phyloP scores from a whole-genome alignment of 2,329 filamentous ascomycete species.

The Raffaelea ambrosiae region DNA sequence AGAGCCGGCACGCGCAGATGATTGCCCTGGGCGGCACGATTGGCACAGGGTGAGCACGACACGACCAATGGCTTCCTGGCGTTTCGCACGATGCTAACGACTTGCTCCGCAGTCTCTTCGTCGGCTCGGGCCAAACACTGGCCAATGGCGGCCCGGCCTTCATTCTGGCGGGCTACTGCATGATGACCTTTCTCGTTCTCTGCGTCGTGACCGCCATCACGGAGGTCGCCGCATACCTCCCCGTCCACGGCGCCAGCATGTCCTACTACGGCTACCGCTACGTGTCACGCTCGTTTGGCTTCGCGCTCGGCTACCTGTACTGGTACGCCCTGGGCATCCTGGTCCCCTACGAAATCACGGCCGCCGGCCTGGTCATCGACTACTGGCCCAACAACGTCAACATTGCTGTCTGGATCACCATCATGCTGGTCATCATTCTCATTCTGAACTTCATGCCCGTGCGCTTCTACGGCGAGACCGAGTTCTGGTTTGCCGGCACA shows the following conservation, averaged over 20 bases:
- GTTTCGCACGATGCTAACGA: not conserved
- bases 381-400: slow-evolving; percentile 47
- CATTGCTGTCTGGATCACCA: slow-evolving; percentile 36
- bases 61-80: not conserved
- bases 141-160: slow-evolving; percentile 12
- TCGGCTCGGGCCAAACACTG: slow-evolving; percentile 8
- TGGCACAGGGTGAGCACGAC: slow-evolving; percentile 33
- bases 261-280: slow-evolving; percentile 37
- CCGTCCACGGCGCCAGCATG: slow-evolving; percentile 41
- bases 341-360: slow-evolving; percentile 37
- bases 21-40: slow-evolving; percentile 37
- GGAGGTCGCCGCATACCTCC: slow-evolving; percentile 54
- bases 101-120: slow-evolving; percentile 23
- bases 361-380: slow-evolving; percentile 47
- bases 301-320: slow-evolving; percentile 40
- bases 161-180: slow-evolving; percentile 22
- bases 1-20: slow-evolving; percentile 40
- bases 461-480: slow-evolving; percentile 11
- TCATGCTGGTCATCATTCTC: slow-evolving; percentile 6
- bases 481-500: slow-evolving; percentile 16
- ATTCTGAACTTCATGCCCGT: slow-evolving; percentile 7
- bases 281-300: slow-evolving; percentile 35
- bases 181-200: slow-evolving; percentile 25
- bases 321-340: slow-evolving; percentile 40
- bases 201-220: slow-evolving; percentile 30